Percentiles rank a stretch among this genome's conserved stretches.
Conservation (phyloP, 164 flowering plant species). For the Liquidambar formosana region DNA sequence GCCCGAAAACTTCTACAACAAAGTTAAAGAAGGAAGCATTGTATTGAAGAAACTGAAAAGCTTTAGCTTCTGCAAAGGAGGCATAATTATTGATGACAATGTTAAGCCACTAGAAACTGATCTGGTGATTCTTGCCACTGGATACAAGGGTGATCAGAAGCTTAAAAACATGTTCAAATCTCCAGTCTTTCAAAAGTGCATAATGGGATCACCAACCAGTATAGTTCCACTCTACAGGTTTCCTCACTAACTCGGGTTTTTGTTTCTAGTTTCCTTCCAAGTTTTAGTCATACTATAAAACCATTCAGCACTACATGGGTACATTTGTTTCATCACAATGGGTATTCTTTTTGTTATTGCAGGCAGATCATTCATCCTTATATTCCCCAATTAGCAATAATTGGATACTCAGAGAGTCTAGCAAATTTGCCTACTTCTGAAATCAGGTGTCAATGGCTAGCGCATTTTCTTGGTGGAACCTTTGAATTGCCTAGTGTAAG, state of each 20-base stretch:
- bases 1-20: slow-evolving; percentile 3
- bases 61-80: slow-evolving; percentile 20
- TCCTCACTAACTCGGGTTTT: no score
- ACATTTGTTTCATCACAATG: no score
- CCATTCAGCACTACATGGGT: no score
- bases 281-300: no score
- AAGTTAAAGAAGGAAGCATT: slow-evolving; percentile 23
- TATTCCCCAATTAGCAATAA: slow-evolving; percentile 18
- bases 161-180: slow-evolving; percentile 17
- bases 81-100: slow-evolving; percentile 14
- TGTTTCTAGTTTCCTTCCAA: no score
- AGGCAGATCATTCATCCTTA: slow-evolving; percentile 19
- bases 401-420: slow-evolving; percentile 7
- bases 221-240: slow-evolving; percentile 15
- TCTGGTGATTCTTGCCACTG: slow-evolving; percentile 27
- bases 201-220: slow-evolving; percentile 3
- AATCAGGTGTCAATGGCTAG: slow-evolving; percentile 17
- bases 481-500: slow-evolving; percentile 10
- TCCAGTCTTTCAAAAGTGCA: slow-evolving; percentile 2
- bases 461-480: slow-evolving; percentile 5
- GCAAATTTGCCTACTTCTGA: background rate
- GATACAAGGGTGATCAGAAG: slow-evolving; percentile 24
- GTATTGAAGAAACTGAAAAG: slow-evolving; percentile 15
- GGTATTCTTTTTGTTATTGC: background rate
- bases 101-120: slow-evolving; percentile 13